These are phyloP conservation scores for Tillandsia fasciculata DNA, from an alignment of 176 grass and related monocot species.

Conservation along the genomic window DNA sequence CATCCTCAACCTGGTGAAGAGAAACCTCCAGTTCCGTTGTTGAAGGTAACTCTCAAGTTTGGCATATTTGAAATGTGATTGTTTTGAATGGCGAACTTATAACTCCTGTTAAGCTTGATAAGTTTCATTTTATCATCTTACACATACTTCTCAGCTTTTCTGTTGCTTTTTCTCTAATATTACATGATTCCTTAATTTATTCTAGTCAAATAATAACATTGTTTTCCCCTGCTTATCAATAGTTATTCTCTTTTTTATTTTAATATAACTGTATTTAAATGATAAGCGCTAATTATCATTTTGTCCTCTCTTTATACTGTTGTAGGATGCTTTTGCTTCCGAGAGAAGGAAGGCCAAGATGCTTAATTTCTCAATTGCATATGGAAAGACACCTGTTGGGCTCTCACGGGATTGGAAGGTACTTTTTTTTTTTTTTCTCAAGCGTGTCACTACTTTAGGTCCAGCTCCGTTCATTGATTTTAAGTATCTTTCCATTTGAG, in stretches of 20 bases:
- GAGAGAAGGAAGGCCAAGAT: constrained; percentile 98
- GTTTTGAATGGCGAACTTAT: not conserved
- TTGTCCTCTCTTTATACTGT: constrained; percentile 13
- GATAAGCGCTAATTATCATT: too few relatives aligned
- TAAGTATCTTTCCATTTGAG: too few relatives aligned
- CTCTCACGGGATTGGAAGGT: constrained; percentile 99
- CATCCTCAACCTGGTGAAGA: constrained; percentile 80
- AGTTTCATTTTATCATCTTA: not conserved
- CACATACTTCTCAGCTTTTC: not conserved
- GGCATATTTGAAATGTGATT: not conserved
- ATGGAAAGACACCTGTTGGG: constrained; percentile 83
- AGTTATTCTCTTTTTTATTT: not conserved
- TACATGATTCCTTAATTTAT: not conserved
- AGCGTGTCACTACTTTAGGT: not conserved
- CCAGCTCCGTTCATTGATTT: not conserved
- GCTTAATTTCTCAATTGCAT: constrained; percentile 98
- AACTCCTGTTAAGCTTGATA: not conserved
- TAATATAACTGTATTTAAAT: too few relatives aligned
- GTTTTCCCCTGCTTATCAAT: not conserved
- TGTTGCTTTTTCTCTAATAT: not conserved
- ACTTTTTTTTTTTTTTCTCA: not conserved
- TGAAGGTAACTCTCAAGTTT: constrained; percentile 46
- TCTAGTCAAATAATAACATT: not conserved
- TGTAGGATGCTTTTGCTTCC: constrained; percentile 88
- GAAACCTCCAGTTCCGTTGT: constrained; percentile 65